These are phyloP conservation scores for Lippia alba DNA, from an alignment of 305 asterid species.

Conservation along the genomic window DNA sequence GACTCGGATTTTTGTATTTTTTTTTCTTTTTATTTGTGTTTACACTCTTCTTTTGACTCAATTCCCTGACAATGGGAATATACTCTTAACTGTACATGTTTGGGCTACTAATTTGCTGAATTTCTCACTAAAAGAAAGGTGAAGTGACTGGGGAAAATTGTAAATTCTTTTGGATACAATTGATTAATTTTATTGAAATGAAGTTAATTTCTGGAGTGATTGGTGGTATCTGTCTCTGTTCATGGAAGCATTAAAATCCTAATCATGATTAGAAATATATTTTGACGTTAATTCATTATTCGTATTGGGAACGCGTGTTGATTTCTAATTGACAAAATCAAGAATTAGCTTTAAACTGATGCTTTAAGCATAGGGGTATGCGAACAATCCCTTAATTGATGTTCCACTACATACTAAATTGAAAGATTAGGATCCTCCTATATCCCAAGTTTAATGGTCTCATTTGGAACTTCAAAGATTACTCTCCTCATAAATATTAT, in stretches of 20 bases:
- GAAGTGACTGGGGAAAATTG: conserved; percentile 9
- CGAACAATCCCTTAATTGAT: too few species aligned
- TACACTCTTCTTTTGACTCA: conserved; percentile 5
- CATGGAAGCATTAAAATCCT: background rate
- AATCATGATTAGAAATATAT: background rate
- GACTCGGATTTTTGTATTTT: conserved; percentile 28
- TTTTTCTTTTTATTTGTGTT: background rate
- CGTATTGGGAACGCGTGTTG: too few species aligned
- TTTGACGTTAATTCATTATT: too few species aligned
- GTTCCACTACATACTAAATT: too few species aligned
- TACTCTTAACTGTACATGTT: conserved; percentile 5
- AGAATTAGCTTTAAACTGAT: too few species aligned
- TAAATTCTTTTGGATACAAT: conserved; percentile 13
- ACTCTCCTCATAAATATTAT: too few species aligned
- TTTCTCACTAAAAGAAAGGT: conserved; percentile 2
- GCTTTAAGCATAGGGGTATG: too few species aligned
- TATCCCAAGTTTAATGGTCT: too few species aligned
- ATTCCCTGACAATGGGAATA: conserved; percentile 32
- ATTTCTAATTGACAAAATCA: too few species aligned
- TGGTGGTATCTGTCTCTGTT: background rate
- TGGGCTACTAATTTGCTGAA: conserved; percentile 14
- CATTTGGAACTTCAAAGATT: too few species aligned
- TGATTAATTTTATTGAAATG: conserved; percentile 1
- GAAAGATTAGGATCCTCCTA: too few species aligned
- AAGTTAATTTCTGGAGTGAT: background rate